Evolutionary conservation across 2,329 filamentous ascomycete species (phyloP), one percentile per base, ranked within the genome.

Genomic region (Zelopaecilomyces penicillatus): DNA sequence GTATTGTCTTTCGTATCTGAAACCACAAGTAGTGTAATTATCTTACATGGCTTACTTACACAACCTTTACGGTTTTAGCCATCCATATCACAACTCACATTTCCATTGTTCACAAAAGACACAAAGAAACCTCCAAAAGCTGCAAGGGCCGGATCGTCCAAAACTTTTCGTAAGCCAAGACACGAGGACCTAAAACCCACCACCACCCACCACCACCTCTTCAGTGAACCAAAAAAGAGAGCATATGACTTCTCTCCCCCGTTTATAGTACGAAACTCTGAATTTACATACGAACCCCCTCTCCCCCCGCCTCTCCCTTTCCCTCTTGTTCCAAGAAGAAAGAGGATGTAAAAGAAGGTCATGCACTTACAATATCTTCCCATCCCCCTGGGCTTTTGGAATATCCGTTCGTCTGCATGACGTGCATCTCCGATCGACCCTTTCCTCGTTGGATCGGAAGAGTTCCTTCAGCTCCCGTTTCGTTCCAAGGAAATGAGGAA

Each of bases 391-490:
- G 19, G 2, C 19, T 19, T 19, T 19, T 19, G 19, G 19, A 19
- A 19, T 19, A 19, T 19, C 19, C 44, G 39, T 33, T 45, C 47
- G 45, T 45, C 47, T 51, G 52, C 52, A 57, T 63, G 59, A 61
- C 60, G 51, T 51, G 49, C 43, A 53, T 54, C 45, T 51, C 42
- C 46, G 52, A 60, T 59, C 54, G 58, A 52, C 41, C 34, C 52
- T 52, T 50, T 43, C 42, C 19, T 48, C 46, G 45, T 45, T 50
- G 47, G 53, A 61, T 60, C 60, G 60, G 61, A 45, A 53, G 48
- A 44, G 51, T 58, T 54, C 57, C 54, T 57, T 58, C 54, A 55
- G 41, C 4, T 28, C 38, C 27, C 30, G 38, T 19, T 19, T 19
- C 19, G 19, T 19, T 19, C 19, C 19, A 19, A 19, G 19, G 19